Conservation (phyloP, 129 eudicot genomes). For the Mikania micrantha region DNA sequence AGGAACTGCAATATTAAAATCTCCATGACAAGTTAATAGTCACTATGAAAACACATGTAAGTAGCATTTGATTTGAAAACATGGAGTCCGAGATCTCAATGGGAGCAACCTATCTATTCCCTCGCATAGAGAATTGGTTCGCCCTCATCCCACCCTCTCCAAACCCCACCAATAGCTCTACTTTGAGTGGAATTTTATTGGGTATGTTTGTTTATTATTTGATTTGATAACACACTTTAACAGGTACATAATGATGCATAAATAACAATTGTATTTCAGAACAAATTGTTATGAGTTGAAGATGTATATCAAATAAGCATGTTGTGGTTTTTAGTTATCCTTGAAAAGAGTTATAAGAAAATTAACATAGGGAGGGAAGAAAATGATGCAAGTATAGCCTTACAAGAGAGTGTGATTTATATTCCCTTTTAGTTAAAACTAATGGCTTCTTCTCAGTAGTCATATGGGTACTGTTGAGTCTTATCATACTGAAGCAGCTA, state of each 20-base stretch:
- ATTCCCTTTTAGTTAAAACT: no score
- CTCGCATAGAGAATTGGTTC: no score
- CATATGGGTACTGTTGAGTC: not conserved
- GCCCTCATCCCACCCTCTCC: no score
- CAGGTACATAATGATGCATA: not conserved
- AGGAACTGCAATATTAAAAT: not conserved
- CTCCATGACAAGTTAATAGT: not conserved
- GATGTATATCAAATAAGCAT: not conserved
- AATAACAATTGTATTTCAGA: not conserved
- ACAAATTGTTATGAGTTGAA: conserved; percentile 6
- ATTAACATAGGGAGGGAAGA: not conserved
- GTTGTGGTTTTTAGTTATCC: not conserved
- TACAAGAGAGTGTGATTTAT: not conserved
- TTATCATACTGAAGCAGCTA: not conserved
- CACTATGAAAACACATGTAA: not conserved
- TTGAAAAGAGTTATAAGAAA: not conserved
- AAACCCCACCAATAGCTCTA: no score
- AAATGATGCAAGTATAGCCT: not conserved
- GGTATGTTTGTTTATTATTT: no score
- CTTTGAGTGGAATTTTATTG: no score
- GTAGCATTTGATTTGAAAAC: not conserved
- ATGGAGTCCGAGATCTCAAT: no score
- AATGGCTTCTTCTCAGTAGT: not conserved
- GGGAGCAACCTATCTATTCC: no score
- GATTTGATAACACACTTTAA: no score